A percentile compares a stretch with the other conserved stretches of the same genome.
phyloP scores from a whole-genome alignment of 768 basidiomycete genomes.

The Lentinula detonsa region DNA sequence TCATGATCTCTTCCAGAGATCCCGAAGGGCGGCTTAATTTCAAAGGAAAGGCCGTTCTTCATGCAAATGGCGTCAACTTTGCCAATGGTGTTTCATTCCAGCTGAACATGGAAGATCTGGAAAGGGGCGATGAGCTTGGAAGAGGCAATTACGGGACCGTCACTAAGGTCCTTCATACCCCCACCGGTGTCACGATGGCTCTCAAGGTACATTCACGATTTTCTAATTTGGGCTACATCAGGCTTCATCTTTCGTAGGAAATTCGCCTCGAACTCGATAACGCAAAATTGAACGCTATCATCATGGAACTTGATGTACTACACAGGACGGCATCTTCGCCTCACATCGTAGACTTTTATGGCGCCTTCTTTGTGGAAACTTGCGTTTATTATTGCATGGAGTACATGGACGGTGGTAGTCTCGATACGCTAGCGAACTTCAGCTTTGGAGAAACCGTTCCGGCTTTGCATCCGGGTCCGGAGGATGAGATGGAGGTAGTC shows the following conservation, averaged over 20 bases:
- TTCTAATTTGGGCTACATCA: background rate
- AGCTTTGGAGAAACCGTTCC: conserved; percentile 8
- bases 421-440: conserved; percentile 69
- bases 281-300: conserved; percentile 88
- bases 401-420: conserved; percentile 97
- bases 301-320: conserved; percentile 98
- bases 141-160: conserved; percentile 98
- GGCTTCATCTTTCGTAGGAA: conserved; percentile 52
- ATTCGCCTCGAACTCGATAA: conserved; percentile 95
- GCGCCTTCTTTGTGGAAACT: conserved; percentile 99
- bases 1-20: conserved; percentile 49
- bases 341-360: conserved; percentile 97
- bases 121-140: conserved; percentile 89
- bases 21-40: conserved; percentile 96
- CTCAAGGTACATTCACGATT: conserved; percentile 76
- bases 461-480: conserved; percentile 1
- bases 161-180: conserved; percentile 89
- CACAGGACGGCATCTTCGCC: conserved; percentile 76
- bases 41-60: conserved; percentile 86
- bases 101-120: conserved; percentile 93
- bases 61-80: conserved; percentile 82
- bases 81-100: conserved; percentile 84
- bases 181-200: conserved; percentile 94
- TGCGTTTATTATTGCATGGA: conserved; percentile 99
- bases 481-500: conserved; percentile 11